These are phyloP conservation scores for Verticillium nubilum DNA, from an alignment of 2,329 filamentous ascomycete genomes.

Conservation along the genomic window DNA sequence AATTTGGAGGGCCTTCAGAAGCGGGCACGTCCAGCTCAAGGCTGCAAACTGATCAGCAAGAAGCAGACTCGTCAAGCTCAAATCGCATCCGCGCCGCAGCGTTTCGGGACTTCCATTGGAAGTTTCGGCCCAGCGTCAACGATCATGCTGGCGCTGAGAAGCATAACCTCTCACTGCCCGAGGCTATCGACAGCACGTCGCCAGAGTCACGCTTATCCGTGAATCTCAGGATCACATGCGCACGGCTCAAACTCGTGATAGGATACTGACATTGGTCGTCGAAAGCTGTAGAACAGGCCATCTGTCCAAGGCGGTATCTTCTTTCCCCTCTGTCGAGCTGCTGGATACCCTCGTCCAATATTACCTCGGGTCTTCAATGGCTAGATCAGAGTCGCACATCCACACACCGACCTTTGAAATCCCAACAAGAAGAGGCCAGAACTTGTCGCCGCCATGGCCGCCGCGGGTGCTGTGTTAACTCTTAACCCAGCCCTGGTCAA, in stretches of 20 bases:
- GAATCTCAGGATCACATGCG: constrained; percentile 14
- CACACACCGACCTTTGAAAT: constrained; percentile 29
- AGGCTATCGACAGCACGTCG: constrained; percentile 12
- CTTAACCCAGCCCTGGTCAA: constrained; percentile 29
- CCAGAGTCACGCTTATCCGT: constrained; percentile 17
- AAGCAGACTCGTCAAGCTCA: neutral
- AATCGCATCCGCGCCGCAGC: constrained; percentile 11
- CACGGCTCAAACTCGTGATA: constrained; percentile 18
- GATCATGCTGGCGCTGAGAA: constrained; percentile 24
- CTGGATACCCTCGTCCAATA: constrained; percentile 31
- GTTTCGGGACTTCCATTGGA: constrained; percentile 20
- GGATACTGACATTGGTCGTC: constrained; percentile 21
- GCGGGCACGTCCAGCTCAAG: constrained; percentile 1
- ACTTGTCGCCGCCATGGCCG: constrained; percentile 28
- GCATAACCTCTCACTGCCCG: constrained; percentile 23
- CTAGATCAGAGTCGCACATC: constrained; percentile 24
- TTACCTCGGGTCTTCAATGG: constrained; percentile 22
- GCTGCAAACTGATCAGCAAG: constrained; percentile 9
- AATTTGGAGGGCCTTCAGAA: constrained; percentile 12
- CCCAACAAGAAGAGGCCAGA: constrained; percentile 28
- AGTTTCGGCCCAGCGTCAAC: constrained; percentile 21
- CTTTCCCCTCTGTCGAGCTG: constrained; percentile 31
- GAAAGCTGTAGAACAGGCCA: constrained; percentile 20
- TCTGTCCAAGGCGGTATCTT: constrained; percentile 22
- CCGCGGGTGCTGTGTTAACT: constrained; percentile 29